A percentile compares a stretch with the other conserved stretches of the same genome.
phyloP scores from a whole-genome alignment of 805 yeast genomes.

The Hanseniaspora opuntiae region DNA sequence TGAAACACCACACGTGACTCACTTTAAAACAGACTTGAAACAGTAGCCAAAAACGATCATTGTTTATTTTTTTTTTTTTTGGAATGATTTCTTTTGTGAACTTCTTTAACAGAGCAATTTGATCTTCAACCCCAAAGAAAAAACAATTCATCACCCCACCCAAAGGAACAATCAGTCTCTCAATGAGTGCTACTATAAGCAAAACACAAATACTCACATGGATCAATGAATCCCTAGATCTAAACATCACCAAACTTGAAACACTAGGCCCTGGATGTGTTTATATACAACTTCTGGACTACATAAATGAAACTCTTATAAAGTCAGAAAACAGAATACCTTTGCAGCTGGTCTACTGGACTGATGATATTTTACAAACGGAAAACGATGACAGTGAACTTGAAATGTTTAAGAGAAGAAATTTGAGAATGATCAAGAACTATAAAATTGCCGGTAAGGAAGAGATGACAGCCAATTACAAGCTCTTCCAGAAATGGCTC shows the following conservation, averaged over 20 bases:
- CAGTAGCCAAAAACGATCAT: neutral
- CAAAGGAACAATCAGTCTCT: no score
- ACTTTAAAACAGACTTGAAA: no score
- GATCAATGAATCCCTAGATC: slow-evolving; percentile 59
- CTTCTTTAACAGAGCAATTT: no score
- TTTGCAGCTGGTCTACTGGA: slow-evolving; percentile 7
- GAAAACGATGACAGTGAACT: neutral
- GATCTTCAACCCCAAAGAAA: no score
- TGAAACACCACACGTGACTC: no score
- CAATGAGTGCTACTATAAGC: neutral
- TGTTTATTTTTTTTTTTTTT: neutral
- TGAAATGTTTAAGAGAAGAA: neutral
- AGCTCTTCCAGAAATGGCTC: slow-evolving; percentile 73
- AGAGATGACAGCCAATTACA: slow-evolving; percentile 68
- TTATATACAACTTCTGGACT: slow-evolving; percentile 82
- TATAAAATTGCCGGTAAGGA: slow-evolving; percentile 38
- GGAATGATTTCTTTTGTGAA: no score
- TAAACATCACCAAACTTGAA: slow-evolving; percentile 66
- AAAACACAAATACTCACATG: slow-evolving; percentile 44
- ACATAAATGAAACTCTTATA: slow-evolving; percentile 71
- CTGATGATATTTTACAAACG: neutral
- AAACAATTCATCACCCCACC: no score
- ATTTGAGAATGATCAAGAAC: slow-evolving; percentile 17
- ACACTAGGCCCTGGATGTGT: slow-evolving; percentile 94
- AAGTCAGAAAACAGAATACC: slow-evolving; percentile 25